These are phyloP conservation scores for Favolaschia claudopus DNA, from an alignment of 768 basidiomycete species.

Conservation along the genomic window DNA sequence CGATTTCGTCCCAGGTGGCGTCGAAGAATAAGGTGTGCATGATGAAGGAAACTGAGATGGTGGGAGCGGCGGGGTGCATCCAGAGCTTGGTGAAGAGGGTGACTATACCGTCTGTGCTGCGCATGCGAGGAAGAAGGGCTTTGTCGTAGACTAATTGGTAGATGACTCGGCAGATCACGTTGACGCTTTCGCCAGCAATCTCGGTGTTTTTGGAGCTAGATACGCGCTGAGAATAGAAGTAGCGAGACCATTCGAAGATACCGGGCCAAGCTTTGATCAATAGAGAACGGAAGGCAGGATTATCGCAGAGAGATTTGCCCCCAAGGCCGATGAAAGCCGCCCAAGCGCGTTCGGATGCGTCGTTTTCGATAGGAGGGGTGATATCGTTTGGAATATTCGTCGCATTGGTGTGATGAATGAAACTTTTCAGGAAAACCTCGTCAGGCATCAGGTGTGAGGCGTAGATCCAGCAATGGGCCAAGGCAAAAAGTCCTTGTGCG, in stretches of 20 bases:
- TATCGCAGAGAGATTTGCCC: background rate
- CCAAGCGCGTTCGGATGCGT: conserved; percentile 12
- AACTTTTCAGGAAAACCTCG: conserved; percentile 1
- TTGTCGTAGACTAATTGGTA: background rate
- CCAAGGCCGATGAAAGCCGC: conserved; percentile 10
- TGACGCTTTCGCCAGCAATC: background rate
- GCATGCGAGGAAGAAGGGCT: background rate
- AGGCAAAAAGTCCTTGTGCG: background rate
- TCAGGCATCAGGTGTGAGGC: background rate
- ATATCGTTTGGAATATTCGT: background rate
- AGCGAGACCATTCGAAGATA: conserved; percentile 16
- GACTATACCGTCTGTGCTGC: conserved; percentile 5
- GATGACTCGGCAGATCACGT: background rate
- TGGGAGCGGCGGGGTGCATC: conserved; percentile 7
- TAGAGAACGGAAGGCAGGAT: conserved; percentile 10
- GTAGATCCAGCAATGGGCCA: background rate
- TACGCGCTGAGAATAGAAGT: conserved; percentile 16
- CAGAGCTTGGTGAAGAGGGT: conserved; percentile 14
- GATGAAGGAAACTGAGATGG: background rate
- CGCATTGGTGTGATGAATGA: conserved; percentile 1
- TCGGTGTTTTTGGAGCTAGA: background rate
- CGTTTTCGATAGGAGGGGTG: conserved; percentile 4
- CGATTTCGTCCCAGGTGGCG: conserved; percentile 7
- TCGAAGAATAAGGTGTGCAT: conserved; percentile 2
- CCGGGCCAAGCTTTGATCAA: conserved; percentile 17